These are phyloP conservation scores for Saccharomycopsis selenospora DNA, from an alignment of 805 yeast species.

Conservation along the genomic window DNA sequence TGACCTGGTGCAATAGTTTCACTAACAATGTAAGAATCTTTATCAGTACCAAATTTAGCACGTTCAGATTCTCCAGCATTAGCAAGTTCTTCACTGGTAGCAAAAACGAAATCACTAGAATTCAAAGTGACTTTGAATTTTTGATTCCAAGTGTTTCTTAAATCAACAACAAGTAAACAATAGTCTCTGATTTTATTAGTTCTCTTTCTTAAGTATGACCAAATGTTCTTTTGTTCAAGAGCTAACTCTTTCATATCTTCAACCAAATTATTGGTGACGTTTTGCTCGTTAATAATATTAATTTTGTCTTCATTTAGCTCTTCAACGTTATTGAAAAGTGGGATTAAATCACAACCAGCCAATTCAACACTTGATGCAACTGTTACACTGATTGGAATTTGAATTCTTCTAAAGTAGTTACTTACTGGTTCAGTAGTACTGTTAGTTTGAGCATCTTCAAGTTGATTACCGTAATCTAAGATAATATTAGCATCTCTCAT, in stretches of 20 bases:
- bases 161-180: slow-evolving; percentile 62
- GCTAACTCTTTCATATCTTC: slow-evolving; percentile 16
- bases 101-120: slow-evolving; percentile 22
- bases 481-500: slow-evolving; percentile 57
- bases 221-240: slow-evolving; percentile 16
- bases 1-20: slow-evolving; percentile 36
- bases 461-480: slow-evolving; percentile 53
- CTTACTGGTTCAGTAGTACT: slow-evolving; percentile 13
- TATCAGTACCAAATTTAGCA: background rate
- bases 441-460: slow-evolving; percentile 22
- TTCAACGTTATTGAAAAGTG: slow-evolving; percentile 34
- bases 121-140: slow-evolving; percentile 32
- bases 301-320: slow-evolving; percentile 19
- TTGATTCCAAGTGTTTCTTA: slow-evolving; percentile 76
- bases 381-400: slow-evolving; percentile 62
- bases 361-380: slow-evolving; percentile 69
- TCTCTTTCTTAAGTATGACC: slow-evolving; percentile 25
- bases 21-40: slow-evolving; percentile 16
- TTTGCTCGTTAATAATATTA: slow-evolving; percentile 26
- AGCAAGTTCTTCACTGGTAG: slow-evolving; percentile 25
- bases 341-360: slow-evolving; percentile 69
- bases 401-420: slow-evolving; percentile 47
- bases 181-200: slow-evolving; percentile 41
- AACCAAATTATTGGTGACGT: slow-evolving; percentile 18
- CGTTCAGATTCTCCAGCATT: slow-evolving; percentile 24